Base-by-base conservation (phyloP, 495 filamentous ascomycete species). In the Wilcoxina mikolae region DNA sequence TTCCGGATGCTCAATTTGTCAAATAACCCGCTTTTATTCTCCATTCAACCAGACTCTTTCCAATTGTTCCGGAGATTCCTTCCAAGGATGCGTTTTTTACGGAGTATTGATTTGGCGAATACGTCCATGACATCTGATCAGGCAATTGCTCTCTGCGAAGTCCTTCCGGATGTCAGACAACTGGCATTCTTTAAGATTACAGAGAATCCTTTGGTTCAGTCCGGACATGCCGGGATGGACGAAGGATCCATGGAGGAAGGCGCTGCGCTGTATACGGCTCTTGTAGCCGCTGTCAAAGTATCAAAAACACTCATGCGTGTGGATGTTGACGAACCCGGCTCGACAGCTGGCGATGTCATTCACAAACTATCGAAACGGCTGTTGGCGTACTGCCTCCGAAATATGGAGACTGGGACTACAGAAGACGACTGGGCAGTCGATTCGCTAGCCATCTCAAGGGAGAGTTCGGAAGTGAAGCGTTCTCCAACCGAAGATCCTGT, bases 291-390 rank as follows among this genome's bases (percentile, higher is more conserved):
- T 4, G 85, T 87, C 4, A 80, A 87, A 22, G 83, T 95, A 0
- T 91, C 86, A 11, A 74, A 78, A 18, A 81, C 83, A 10, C 76
- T 98, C 38, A 81, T 98, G 20, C 86, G 86, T 49, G 76, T 98
- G 51, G 91, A 98, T 65, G 85, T 95, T 57, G 87, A 96, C 61
- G 80, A 91, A 10, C 89, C 90, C 9, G 79, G 74, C 25, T 70
- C 77, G 25, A 80, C 84, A 56, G 84, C 80, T 24, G 85, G 83
- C 51, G 89, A 94, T 56, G 77, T 98, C 41, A 84, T 98, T 58
- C 94, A 87, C 68, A 90, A 86, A 5, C 72, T 98, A 54, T 93
- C 87, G 10, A 90, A 87, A 56, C 87, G 94, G 64, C 85, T 96
- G 38, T 81, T 95, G 7, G 89, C 88, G 2, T 95, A 95, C 64